Conservation (phyloP, 2,329 filamentous ascomycete genomes). For the Penicillium sp. region DNA sequence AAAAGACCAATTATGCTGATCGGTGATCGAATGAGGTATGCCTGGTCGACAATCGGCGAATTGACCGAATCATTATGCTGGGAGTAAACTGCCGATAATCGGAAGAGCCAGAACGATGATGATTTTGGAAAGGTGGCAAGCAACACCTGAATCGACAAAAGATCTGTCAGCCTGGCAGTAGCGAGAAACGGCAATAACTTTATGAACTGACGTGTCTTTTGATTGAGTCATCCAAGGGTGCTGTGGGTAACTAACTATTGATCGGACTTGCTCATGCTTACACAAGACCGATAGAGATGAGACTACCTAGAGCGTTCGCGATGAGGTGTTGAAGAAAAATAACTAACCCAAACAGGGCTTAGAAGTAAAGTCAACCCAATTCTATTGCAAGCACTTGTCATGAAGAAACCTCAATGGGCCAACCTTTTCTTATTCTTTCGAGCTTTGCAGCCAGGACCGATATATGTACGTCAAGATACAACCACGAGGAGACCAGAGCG, state of each 20-base stretch:
- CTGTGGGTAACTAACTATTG: background rate
- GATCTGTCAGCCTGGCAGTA: background rate
- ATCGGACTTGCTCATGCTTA: background rate
- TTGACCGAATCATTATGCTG: background rate
- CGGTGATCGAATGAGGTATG: background rate
- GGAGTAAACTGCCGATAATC: constrained; percentile 21
- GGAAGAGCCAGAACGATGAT: constrained; percentile 1
- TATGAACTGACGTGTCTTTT: background rate
- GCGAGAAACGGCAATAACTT: background rate
- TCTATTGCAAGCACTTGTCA: too few relatives aligned
- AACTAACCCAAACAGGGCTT: too few relatives aligned
- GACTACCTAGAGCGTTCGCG: too few relatives aligned
- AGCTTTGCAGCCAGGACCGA: too few relatives aligned
- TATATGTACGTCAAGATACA: too few relatives aligned
- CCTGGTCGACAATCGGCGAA: background rate
- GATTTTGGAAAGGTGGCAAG: background rate
- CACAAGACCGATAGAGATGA: background rate
- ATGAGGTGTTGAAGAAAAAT: too few relatives aligned
- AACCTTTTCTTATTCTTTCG: too few relatives aligned
- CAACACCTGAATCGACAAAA: background rate
- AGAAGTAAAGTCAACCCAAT: too few relatives aligned
- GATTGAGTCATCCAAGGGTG: background rate
- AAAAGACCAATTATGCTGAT: background rate
- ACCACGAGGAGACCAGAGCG: too few relatives aligned
- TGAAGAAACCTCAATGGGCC: too few relatives aligned